Evolutionary conservation across 148 eudicot genomes (phyloP).

Genomic region (Cornus kousa): DNA sequence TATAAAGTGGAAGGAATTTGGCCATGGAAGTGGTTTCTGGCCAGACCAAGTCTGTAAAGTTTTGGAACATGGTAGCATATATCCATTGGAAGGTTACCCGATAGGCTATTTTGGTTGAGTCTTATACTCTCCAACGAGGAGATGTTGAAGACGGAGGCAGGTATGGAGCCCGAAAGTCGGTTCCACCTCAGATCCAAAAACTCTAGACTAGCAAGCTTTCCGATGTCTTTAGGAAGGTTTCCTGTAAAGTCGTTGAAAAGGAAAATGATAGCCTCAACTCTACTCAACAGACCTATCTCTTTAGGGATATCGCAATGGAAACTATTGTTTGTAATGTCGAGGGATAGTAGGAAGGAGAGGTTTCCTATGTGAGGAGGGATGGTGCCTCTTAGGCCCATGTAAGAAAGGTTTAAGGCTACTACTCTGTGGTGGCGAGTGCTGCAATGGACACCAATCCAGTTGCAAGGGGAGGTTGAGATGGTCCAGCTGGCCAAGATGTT

Average conservation of each 20-base stretch:
- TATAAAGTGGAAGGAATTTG: too few species aligned
- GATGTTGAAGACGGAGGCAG: slow-evolving; percentile 3
- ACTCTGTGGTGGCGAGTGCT: slow-evolving; percentile 8
- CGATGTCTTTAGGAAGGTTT: too few species aligned
- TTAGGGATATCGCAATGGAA: slow-evolving; percentile 3
- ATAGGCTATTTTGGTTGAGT: not conserved
- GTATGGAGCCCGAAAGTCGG: too few species aligned
- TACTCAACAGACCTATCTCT: not conserved
- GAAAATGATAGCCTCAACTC: not conserved
- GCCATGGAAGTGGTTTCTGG: not conserved
- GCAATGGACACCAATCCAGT: slow-evolving; percentile 15
- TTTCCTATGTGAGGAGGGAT: slow-evolving; percentile 13
- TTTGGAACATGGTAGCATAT: not conserved
- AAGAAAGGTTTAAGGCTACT: not conserved
- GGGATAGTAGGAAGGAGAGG: slow-evolving; percentile 8
- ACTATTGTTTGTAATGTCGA: slow-evolving; percentile 7
- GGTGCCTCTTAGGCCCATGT: not conserved
- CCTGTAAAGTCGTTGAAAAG: not conserved
- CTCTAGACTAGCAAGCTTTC: too few species aligned
- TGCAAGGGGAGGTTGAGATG: not conserved
- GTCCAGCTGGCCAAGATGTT: slow-evolving; percentile 12
- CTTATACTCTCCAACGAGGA: slow-evolving; percentile 1
- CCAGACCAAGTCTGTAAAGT: not conserved
- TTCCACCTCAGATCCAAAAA: too few species aligned
- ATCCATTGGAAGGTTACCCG: slow-evolving; percentile 14